These are phyloP conservation scores for Eurotiales sp. DNA, from an alignment of 2,329 filamentous ascomycete genomes.

Conservation along the genomic window DNA sequence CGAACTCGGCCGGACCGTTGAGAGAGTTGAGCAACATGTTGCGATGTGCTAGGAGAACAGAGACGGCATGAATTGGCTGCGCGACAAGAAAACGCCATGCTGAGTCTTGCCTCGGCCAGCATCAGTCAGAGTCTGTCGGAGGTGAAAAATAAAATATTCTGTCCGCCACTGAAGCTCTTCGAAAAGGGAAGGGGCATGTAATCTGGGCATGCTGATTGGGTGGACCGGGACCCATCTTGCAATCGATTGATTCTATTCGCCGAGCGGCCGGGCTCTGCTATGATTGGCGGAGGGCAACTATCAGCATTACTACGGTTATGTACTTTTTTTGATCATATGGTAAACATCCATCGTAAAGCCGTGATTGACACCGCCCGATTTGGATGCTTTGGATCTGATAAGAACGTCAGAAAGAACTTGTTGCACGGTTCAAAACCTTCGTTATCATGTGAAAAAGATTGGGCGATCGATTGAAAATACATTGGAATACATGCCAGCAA, in stretches of 20 bases:
- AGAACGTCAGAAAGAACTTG: too few species aligned
- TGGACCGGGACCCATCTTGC: neutral
- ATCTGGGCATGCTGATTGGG: slow-evolving; percentile 6
- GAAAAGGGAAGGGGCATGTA: slow-evolving; percentile 10
- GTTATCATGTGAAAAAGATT: too few species aligned
- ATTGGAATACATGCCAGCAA: too few species aligned
- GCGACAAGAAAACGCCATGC: slow-evolving; percentile 34
- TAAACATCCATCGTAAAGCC: too few species aligned
- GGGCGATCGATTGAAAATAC: too few species aligned
- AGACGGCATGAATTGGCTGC: slow-evolving; percentile 26
- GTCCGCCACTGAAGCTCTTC: slow-evolving; percentile 12
- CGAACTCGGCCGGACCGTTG: slow-evolving; percentile 19
- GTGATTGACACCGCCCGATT: too few species aligned
- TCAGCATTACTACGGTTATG: too few species aligned
- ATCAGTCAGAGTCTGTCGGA: slow-evolving; percentile 1
- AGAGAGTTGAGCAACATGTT: slow-evolving; percentile 5
- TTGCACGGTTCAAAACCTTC: too few species aligned
- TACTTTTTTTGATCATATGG: too few species aligned
- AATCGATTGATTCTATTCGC: too few species aligned
- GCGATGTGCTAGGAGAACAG: slow-evolving; percentile 25
- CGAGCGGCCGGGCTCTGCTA: neutral
- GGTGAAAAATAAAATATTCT: slow-evolving; percentile 7
- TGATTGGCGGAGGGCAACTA: slow-evolving; percentile 15
- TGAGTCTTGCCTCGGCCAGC: slow-evolving; percentile 18
- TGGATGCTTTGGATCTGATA: too few species aligned